phyloP scores from a whole-genome alignment of 164 flowering plant genomes.

The Sedum album region DNA sequence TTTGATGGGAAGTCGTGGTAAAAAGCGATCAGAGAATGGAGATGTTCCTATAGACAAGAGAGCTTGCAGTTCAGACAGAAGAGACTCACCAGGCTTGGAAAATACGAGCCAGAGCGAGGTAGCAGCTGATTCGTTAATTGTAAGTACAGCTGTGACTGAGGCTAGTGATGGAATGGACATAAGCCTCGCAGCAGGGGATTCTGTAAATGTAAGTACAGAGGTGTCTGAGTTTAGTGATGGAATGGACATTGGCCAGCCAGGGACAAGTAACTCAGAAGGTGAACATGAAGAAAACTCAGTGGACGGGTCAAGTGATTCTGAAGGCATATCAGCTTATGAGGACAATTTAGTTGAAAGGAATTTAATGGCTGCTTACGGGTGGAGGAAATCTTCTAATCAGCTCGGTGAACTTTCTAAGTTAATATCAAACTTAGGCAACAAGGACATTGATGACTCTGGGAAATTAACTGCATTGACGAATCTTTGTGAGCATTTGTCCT shows the following conservation, averaged over 20 bases:
- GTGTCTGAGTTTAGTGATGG: constrained; percentile 17
- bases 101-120: constrained; percentile 10
- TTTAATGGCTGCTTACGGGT: constrained; percentile 29
- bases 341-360: constrained; percentile 17
- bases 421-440: constrained; percentile 30
- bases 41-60: constrained; percentile 75
- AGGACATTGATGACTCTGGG: constrained; percentile 26
- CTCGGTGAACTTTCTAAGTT: constrained; percentile 39
- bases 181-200: constrained; percentile 26
- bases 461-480: constrained; percentile 55
- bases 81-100: neutral
- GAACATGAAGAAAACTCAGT: constrained; percentile 49
- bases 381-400: constrained; percentile 28
- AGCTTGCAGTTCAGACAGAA: constrained; percentile 52
- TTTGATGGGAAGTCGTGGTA: constrained; percentile 62
- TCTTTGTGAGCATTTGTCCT: constrained; percentile 73
- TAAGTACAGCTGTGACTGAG: constrained; percentile 11
- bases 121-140: constrained; percentile 13
- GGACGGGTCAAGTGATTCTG: constrained; percentile 67
- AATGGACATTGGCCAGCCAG: constrained; percentile 61
- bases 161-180: constrained; percentile 43
- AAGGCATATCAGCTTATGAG: constrained; percentile 28
- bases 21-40: constrained; percentile 61
- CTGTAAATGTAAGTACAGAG: constrained; percentile 12
- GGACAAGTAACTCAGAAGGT: constrained; percentile 49